These are phyloP conservation scores for Peronospora tabacina DNA, from an alignment of 352 stramenopile species.

Conservation along the genomic window DNA sequence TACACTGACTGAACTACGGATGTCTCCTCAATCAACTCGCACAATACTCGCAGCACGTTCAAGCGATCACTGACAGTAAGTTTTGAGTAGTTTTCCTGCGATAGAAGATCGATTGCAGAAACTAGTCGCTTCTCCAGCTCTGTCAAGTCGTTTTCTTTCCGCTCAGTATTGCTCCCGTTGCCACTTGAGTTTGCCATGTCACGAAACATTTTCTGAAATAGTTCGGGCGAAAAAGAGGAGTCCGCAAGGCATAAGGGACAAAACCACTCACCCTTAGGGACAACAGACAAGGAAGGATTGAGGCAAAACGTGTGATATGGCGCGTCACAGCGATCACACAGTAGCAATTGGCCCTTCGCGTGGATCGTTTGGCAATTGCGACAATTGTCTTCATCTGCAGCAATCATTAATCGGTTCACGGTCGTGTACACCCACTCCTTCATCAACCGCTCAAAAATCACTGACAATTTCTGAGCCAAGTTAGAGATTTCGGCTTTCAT, in stretches of 20 bases:
- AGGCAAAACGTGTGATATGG: constrained; percentile 82
- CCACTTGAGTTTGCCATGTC: constrained; percentile 20
- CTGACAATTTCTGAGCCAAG: constrained; percentile 63
- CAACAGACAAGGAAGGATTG: constrained; percentile 37
- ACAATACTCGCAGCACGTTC: constrained; percentile 49
- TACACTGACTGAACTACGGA: constrained; percentile 53
- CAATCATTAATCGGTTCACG: constrained; percentile 42
- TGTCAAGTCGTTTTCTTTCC: constrained; percentile 41
- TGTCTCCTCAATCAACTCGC: constrained; percentile 55
- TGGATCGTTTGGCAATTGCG: constrained; percentile 67
- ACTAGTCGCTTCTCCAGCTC: constrained; percentile 61
- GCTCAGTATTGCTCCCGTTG: constrained; percentile 7
- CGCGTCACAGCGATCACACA: constrained; percentile 80
- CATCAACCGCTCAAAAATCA: constrained; percentile 75
- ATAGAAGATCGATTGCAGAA: constrained; percentile 52
- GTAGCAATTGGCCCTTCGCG: constrained; percentile 50
- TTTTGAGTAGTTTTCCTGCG: constrained; percentile 59
- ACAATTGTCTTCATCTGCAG: constrained; percentile 71
- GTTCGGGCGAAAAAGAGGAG: constrained; percentile 45
- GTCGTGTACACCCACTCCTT: constrained; percentile 71
- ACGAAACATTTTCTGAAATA: constrained; percentile 39
- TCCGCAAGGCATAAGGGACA: constrained; percentile 54
- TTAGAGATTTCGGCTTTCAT: constrained; percentile 72
- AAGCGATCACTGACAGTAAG: constrained; percentile 47
- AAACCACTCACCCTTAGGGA: constrained; percentile 72